Evolutionary conservation across 176 grass and related monocot genomes (phyloP).

Genomic region (Oryza brachyantha): DNA sequence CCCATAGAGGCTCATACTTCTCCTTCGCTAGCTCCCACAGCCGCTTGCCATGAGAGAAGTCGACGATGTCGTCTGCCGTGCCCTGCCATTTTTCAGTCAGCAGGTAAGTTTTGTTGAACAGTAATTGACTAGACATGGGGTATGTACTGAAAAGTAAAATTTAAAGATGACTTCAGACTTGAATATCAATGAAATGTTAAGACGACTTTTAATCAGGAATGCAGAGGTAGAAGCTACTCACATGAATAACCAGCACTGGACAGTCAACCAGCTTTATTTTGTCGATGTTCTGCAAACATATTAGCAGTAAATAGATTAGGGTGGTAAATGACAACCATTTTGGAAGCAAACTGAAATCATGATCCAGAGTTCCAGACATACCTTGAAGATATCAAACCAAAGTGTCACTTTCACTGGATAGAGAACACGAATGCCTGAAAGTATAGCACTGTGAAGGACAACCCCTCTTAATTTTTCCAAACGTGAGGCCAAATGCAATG

Average conservation of each 20-base stretch:
- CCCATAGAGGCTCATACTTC: conserved; percentile 89
- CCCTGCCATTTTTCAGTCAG: conserved; percentile 45
- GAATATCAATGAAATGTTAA: background rate
- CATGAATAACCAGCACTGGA: conserved; percentile 96
- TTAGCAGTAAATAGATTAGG: background rate
- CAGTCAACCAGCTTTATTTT: conserved; percentile 91
- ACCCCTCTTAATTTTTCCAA: conserved; percentile 83
- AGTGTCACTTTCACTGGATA: conserved; percentile 96
- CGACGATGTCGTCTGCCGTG: conserved; percentile 82
- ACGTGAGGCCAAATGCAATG: conserved; percentile 76
- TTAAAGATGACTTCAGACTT: background rate
- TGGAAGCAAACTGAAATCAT: conserved; percentile 16
- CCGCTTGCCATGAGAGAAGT: conserved; percentile 87
- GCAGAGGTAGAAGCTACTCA: conserved; percentile 43
- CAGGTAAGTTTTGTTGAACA: background rate
- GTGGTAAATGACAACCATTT: background rate
- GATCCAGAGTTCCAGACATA: conserved; percentile 38
- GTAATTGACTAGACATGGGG: background rate
- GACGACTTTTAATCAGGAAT: background rate
- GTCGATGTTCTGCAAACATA: conserved; percentile 86
- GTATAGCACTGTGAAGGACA: conserved; percentile 94
- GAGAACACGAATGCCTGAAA: conserved; percentile 91
- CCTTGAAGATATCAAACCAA: conserved; percentile 99
- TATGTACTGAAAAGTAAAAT: background rate
- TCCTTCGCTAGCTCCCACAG: conserved; percentile 88